Evolutionary conservation across 495 filamentous ascomycete genomes (phyloP), one percentile per base, ranked within the genome.

Genomic region (Tuber aestivum): DNA sequence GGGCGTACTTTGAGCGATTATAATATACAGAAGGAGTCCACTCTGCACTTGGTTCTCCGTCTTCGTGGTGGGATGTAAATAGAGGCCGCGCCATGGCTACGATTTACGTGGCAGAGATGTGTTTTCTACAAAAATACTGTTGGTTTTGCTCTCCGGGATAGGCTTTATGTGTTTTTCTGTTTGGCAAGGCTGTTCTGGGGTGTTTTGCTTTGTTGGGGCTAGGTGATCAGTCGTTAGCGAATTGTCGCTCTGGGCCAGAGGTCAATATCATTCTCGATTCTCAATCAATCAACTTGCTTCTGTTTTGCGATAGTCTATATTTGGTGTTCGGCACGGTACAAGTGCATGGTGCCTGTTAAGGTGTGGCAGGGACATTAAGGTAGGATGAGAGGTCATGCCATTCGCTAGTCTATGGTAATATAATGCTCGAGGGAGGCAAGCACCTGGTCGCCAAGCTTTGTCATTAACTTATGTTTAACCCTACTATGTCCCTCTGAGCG

Each of bases 51-150:
- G 70, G 95, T 98, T 77, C 94, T 98, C 73, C 95, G 95, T 86
- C 93, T 98, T 12, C 95, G 95, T 87, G 95, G 95, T 86, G 95
- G 95, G 84, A 97, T 98, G 95, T 94, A 98, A 85, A 97, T 98
- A 65, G 12, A 14, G 32, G 56, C 56, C 32, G 12, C 2, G 56
- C n/a, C 32, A 32, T 16, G 56, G 56, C 3, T n/a, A 27, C 23
- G 56, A 4, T 65, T 65, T 65, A 18, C 27, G 56, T 32, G n/a
- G 4, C 10, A 32, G 56, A 65, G 56, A 65, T 32, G 56, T 32
- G 56, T 65, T 65, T 65, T 32, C n/a, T 27, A 65, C 18, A n/a
- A n/a, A 65, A 65, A 65, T 65, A 65, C n/a, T 65, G 10, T 65
- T 14, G 56, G 56, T 14, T 65, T 65, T 65, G n/a, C 3, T 32